Percentiles rank a stretch among this genome's conserved stretches.
Evolutionary conservation across 495 filamentous ascomycete genomes (phyloP).

Genomic region (Hypomontagnella submonticulosa): DNA sequence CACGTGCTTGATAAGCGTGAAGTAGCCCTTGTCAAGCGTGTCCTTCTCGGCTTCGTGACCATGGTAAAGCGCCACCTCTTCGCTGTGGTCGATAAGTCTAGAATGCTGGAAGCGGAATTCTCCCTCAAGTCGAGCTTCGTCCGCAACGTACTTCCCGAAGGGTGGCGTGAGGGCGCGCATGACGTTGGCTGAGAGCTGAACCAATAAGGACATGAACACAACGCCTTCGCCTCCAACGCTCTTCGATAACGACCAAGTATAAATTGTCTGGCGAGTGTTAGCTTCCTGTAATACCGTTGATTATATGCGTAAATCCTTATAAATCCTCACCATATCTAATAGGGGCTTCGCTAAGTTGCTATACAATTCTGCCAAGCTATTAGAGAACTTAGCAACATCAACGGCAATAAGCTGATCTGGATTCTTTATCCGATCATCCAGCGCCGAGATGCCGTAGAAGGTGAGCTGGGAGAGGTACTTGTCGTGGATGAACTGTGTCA

Average conservation of each 20-base stretch:
- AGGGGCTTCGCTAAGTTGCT: slow-evolving; percentile 97
- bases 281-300: too few relatives aligned
- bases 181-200: slow-evolving; percentile 89
- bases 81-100: slow-evolving; percentile 90
- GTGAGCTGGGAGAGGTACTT: slow-evolving; percentile 96
- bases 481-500: slow-evolving; percentile 92
- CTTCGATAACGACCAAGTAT: slow-evolving; percentile 91
- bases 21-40: slow-evolving; percentile 96
- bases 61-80: slow-evolving; percentile 92
- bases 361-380: slow-evolving; percentile 93
- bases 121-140: slow-evolving; percentile 92
- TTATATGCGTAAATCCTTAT: background rate
- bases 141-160: slow-evolving; percentile 97
- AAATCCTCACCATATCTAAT: slow-evolving; percentile 77
- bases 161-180: slow-evolving; percentile 98
- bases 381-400: slow-evolving; percentile 95
- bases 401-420: slow-evolving; percentile 97
- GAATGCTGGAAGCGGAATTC: slow-evolving; percentile 97
- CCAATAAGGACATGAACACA: slow-evolving; percentile 91
- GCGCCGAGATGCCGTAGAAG: slow-evolving; percentile 93
- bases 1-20: slow-evolving; percentile 98
- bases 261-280: slow-evolving; percentile 68
- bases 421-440: slow-evolving; percentile 98
- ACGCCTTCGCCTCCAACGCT: slow-evolving; percentile 94
- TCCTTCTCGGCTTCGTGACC: slow-evolving; percentile 98